Evolutionary conservation across 176 grass and related monocot genomes (phyloP).

Genomic region (Avena insularis): DNA sequence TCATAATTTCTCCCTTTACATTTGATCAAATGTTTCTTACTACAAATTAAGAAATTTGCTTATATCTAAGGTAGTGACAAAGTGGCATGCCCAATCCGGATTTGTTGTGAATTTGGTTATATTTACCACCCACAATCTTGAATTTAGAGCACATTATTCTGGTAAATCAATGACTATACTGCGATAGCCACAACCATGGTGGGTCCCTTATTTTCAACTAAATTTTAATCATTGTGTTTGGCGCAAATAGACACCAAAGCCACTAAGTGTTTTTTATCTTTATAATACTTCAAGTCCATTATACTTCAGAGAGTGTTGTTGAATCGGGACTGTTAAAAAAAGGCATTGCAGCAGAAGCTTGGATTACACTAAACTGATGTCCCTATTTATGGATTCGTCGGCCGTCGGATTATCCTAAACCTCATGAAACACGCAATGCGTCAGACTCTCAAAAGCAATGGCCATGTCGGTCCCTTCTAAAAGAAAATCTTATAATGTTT

Average conservation of each 20-base stretch:
- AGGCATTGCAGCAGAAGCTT: slow-evolving; percentile 79
- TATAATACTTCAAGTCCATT: slow-evolving; percentile 52
- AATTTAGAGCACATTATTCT: slow-evolving; percentile 80
- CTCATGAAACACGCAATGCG: slow-evolving; percentile 89
- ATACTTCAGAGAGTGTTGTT: slow-evolving; percentile 83
- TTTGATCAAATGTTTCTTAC: too few relatives aligned
- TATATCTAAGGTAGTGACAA: too few relatives aligned
- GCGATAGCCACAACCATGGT: slow-evolving; percentile 94
- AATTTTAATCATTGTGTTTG: too few relatives aligned
- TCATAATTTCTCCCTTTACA: too few relatives aligned
- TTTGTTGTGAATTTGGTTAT: slow-evolving; percentile 32
- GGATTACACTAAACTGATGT: slow-evolving; percentile 69
- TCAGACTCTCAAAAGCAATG: slow-evolving; percentile 67
- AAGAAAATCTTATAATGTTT: not conserved
- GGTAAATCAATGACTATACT: slow-evolving; percentile 69
- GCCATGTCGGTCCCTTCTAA: slow-evolving; percentile 60
- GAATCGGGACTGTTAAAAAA: slow-evolving; percentile 82
- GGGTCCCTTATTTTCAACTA: slow-evolving; percentile 23
- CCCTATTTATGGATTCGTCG: slow-evolving; percentile 81
- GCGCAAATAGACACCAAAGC: too few relatives aligned
- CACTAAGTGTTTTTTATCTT: too few relatives aligned
- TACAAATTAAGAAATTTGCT: too few relatives aligned
- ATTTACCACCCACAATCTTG: slow-evolving; percentile 97
- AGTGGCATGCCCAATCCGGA: too few relatives aligned
- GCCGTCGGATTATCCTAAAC: slow-evolving; percentile 77